Evolutionary conservation across 2,329 filamentous ascomycete genomes (phyloP), one percentile per base, ranked within the genome.

Genomic region (Scytalidium sp.): DNA sequence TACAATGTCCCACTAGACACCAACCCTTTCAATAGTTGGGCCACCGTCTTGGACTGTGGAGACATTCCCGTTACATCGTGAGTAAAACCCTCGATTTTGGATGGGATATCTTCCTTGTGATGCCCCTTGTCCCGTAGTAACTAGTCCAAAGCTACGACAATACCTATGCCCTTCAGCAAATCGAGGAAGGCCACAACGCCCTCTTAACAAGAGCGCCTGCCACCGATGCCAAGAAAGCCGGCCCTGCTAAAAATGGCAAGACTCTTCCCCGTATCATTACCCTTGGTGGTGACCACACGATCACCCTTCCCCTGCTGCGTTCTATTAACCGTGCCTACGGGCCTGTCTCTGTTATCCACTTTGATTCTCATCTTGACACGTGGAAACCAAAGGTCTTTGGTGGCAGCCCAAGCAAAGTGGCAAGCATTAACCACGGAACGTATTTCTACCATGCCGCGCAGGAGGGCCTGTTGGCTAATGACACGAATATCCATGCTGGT

Each of bases 361-460:
- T 84, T 48, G 81, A 84, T 62, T 80, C 76, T 47, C 81, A 84
- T 60, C 69, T 84, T 59, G 86, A 89, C 61, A 88, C 85, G 3
- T 88, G 88, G 88, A 83, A 81, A 51, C 90, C 90, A 41, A 93
- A 93, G 66, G 90, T 94, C 21, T 95, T 95, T 60, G 90, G 90
- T 47, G 90, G 89, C 23, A 84, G 87, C 0, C 89, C 90, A 0
- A 87, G 82, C 22, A 80, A 91, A 53, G 81, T 84, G 36, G 89
- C 90, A 19, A 78, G 78, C 56, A 85, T 95, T 71, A 95, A 94
- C 71, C 88, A 94, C 70, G 90, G 90, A 40, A 94, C 89, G 1
- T 94, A 94, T 73, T 95, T 95, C 71, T 94, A 86, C 71, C 88
- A 93, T 65, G 90, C 89, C 0, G 72, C 85, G 1, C 81, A 84